Conservation (phyloP, 257 asterid species). For the Nicotiana noctiflora region DNA sequence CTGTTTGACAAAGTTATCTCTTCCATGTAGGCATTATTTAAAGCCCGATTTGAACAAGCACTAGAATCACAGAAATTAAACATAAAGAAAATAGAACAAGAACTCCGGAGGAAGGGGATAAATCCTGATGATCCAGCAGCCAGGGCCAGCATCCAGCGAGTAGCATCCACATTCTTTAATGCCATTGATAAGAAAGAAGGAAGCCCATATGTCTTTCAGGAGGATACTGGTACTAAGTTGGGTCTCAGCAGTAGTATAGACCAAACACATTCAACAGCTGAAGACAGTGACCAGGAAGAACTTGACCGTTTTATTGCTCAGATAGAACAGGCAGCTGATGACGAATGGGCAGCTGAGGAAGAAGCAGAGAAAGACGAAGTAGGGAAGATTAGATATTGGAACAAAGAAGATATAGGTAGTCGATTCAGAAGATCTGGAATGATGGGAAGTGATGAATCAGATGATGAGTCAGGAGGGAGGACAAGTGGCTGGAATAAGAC, state of each 20-base stretch:
- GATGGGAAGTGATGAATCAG: slow-evolving; percentile 40
- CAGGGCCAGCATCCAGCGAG: slow-evolving; percentile 97
- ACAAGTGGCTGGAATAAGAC: slow-evolving; percentile 36
- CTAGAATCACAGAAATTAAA: slow-evolving; percentile 90
- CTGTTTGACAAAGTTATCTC: slow-evolving; percentile 12
- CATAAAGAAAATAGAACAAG: slow-evolving; percentile 89
- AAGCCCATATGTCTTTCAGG: slow-evolving; percentile 81
- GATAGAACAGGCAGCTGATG: slow-evolving; percentile 94
- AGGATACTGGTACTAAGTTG: slow-evolving; percentile 31
- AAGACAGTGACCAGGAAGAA: slow-evolving; percentile 95
- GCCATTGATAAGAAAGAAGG: slow-evolving; percentile 92
- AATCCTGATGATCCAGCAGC: slow-evolving; percentile 98
- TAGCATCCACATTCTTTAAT: slow-evolving; percentile 95
- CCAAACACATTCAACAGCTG: slow-evolving; percentile 40
- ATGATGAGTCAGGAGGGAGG: slow-evolving; percentile 39
- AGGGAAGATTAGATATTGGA: slow-evolving; percentile 63
- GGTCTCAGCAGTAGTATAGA: slow-evolving; percentile 28
- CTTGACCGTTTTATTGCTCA: slow-evolving; percentile 94
- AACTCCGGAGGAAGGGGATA: slow-evolving; percentile 81
- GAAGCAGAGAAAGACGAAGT: slow-evolving; percentile 79
- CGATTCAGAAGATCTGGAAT: slow-evolving; percentile 42
- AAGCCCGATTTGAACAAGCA: slow-evolving; percentile 97
- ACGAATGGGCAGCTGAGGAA: slow-evolving; percentile 97
- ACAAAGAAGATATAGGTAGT: slow-evolving; percentile 56
- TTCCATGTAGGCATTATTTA: slow-evolving; percentile 71